Conservation (phyloP, 345 rosid genomes). For the Corchorus olitorius region DNA sequence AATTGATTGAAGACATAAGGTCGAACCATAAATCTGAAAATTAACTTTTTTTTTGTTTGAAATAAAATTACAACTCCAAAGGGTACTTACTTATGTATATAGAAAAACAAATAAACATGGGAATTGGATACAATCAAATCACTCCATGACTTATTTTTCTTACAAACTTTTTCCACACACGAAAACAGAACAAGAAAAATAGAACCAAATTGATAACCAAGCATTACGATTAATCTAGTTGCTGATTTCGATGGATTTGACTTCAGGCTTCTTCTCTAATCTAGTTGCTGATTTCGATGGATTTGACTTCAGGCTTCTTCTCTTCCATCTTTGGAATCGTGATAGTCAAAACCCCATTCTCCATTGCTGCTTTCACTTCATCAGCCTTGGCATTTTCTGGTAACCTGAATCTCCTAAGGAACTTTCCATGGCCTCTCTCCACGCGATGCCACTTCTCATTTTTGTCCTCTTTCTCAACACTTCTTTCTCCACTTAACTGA, state of each 20-base stretch:
- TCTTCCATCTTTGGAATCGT: slow-evolving; percentile 19
- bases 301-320: slow-evolving; percentile 22
- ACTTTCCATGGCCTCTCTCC: slow-evolving; percentile 36
- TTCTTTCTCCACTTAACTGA: slow-evolving; percentile 41
- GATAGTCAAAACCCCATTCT: slow-evolving; percentile 28
- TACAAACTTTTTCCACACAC: not conserved
- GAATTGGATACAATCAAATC: too few species aligned
- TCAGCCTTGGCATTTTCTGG: slow-evolving; percentile 35
- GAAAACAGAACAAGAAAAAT: not conserved
- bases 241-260: slow-evolving; percentile 22
- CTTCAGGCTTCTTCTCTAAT: slow-evolving; percentile 11
- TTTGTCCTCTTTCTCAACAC: slow-evolving; percentile 28
- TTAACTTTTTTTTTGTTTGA: too few species aligned
- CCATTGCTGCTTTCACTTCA: slow-evolving; percentile 30
- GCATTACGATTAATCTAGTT: not conserved
- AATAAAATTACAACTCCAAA: too few species aligned
- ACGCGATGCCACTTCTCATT: slow-evolving; percentile 43
- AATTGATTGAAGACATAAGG: slow-evolving; percentile 30
- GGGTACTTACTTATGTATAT: too few species aligned
- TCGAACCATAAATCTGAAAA: not conserved
- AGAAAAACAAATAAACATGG: too few species aligned
- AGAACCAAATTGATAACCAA: not conserved
- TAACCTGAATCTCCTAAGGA: slow-evolving; percentile 45
- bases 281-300: slow-evolving; percentile 15
- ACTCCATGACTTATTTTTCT: not conserved